phyloP scores from a whole-genome alignment of 2,329 filamentous ascomycete genomes.

The Epichloe sp. region DNA sequence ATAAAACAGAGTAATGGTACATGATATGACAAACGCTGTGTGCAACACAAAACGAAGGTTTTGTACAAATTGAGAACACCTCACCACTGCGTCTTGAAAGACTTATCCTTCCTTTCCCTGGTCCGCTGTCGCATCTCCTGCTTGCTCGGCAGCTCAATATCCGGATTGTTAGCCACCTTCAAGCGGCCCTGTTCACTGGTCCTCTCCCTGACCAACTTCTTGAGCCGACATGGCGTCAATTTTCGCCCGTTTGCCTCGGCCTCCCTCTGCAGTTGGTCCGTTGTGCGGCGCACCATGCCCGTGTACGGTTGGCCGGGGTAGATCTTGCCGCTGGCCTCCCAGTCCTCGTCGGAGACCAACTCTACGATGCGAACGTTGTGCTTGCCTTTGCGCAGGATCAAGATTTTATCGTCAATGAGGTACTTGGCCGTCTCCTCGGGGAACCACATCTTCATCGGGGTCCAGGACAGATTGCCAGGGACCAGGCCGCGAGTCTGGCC shows the following conservation, averaged over 20 bases:
- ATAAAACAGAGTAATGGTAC: background rate
- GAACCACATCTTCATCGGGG: slow-evolving; percentile 46
- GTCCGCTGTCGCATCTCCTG: slow-evolving; percentile 17
- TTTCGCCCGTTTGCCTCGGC: slow-evolving; percentile 18
- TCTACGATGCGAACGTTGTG: slow-evolving; percentile 49
- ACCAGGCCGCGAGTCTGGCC: slow-evolving; percentile 30
- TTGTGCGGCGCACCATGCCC: slow-evolving; percentile 32
- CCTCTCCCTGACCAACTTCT: slow-evolving; percentile 15
- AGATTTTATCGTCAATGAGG: slow-evolving; percentile 43
- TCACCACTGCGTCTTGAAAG: background rate
- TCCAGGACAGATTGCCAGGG: slow-evolving; percentile 44
- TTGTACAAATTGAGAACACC: background rate
- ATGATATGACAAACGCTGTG: background rate
- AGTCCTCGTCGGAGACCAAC: slow-evolving; percentile 43
- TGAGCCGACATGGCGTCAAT: slow-evolving; percentile 15
- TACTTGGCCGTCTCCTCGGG: slow-evolving; percentile 44
- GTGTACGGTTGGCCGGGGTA: slow-evolving; percentile 42
- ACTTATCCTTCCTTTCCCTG: slow-evolving; percentile 5
- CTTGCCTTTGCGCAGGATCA: slow-evolving; percentile 51
- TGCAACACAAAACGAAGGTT: background rate
- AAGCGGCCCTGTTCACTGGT: slow-evolving; percentile 9
- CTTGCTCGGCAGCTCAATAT: slow-evolving; percentile 27
- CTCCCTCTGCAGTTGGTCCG: slow-evolving; percentile 23
- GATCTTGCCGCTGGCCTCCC: slow-evolving; percentile 30
- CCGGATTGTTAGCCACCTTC: slow-evolving; percentile 26